phyloP scores from a whole-genome alignment of 345 rosid species.

The Microcos paniculata region DNA sequence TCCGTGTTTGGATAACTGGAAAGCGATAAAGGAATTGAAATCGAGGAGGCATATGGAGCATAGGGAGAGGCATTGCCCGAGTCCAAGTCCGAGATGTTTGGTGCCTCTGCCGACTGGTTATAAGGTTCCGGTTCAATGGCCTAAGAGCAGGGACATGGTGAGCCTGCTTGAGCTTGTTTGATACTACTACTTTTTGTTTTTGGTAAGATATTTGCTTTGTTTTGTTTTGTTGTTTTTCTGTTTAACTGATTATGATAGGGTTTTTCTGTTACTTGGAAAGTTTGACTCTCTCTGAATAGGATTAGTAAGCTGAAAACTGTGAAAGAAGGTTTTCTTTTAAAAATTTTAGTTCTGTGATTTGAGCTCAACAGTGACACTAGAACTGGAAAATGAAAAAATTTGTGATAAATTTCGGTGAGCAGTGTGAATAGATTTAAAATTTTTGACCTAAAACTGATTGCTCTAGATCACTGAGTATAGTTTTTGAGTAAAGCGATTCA shows the following conservation, averaged over 20 bases:
- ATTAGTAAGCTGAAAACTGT: background rate
- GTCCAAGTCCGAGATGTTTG: constrained; percentile 62
- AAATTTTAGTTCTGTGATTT: background rate
- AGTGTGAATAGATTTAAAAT: too few species aligned
- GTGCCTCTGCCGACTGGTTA: constrained; percentile 70
- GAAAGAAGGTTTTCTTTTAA: background rate
- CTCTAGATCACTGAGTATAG: background rate
- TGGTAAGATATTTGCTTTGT: constrained; percentile 14
- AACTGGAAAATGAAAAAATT: background rate
- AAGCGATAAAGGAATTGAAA: constrained; percentile 57
- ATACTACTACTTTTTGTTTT: constrained; percentile 7
- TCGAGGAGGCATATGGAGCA: constrained; percentile 88
- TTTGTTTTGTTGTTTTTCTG: too few species aligned
- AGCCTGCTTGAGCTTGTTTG: constrained; percentile 44
- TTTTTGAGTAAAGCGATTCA: background rate
- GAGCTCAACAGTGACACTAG: background rate
- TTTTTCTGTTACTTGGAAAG: background rate
- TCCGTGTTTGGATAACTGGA: constrained; percentile 77
- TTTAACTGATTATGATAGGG: background rate
- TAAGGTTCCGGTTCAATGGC: constrained; percentile 75
- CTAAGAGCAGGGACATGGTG: constrained; percentile 98
- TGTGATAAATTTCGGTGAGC: background rate
- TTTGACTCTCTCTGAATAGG: background rate
- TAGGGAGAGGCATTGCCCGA: constrained; percentile 87
- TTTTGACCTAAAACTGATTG: too few species aligned